Conservation (phyloP, 2,329 filamentous ascomycete genomes). For the Penicillium sp. region DNA sequence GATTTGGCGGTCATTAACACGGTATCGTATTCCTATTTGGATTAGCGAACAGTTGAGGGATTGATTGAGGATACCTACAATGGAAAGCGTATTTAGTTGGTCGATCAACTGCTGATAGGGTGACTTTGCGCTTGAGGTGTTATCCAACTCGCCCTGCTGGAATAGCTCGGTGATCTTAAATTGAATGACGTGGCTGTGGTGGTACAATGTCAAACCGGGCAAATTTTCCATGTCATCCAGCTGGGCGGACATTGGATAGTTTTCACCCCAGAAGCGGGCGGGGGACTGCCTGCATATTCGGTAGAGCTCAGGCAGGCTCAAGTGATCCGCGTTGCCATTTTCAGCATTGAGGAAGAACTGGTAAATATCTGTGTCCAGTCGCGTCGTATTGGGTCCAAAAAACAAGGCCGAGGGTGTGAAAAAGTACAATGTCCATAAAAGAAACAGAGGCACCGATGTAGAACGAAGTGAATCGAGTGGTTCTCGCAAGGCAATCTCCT, state of each 20-base stretch:
- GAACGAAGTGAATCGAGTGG: slow-evolving; percentile 12
- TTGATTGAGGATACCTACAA: slow-evolving; percentile 11
- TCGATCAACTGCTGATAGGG: slow-evolving; percentile 16
- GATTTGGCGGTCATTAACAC: slow-evolving; percentile 19
- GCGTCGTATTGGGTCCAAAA: slow-evolving; percentile 14
- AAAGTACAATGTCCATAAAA: slow-evolving; percentile 29
- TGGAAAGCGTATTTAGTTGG: slow-evolving; percentile 19
- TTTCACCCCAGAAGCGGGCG: slow-evolving; percentile 26
- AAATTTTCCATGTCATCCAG: slow-evolving; percentile 30
- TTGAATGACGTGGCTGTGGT: slow-evolving; percentile 25
- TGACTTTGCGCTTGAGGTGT: slow-evolving; percentile 1
- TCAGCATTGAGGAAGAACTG: slow-evolving; percentile 22
- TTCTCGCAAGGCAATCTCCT: not conserved
- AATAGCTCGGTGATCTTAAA: slow-evolving; percentile 27
- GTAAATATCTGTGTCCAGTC: slow-evolving; percentile 21
- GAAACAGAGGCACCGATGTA: slow-evolving; percentile 27
- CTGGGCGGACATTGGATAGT: slow-evolving; percentile 23
- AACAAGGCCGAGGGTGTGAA: slow-evolving; percentile 25
- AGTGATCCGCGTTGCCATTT: slow-evolving; percentile 1
- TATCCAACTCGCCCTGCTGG: slow-evolving; percentile 6
- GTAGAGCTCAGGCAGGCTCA: slow-evolving; percentile 24
- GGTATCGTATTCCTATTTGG: slow-evolving; percentile 21
- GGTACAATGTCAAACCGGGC: slow-evolving; percentile 21
- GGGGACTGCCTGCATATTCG: slow-evolving; percentile 27
- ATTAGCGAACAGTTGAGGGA: not conserved